Base-by-base conservation (phyloP, 2,329 filamentous ascomycete genomes). In the Sporothrix schenckii region DNA sequence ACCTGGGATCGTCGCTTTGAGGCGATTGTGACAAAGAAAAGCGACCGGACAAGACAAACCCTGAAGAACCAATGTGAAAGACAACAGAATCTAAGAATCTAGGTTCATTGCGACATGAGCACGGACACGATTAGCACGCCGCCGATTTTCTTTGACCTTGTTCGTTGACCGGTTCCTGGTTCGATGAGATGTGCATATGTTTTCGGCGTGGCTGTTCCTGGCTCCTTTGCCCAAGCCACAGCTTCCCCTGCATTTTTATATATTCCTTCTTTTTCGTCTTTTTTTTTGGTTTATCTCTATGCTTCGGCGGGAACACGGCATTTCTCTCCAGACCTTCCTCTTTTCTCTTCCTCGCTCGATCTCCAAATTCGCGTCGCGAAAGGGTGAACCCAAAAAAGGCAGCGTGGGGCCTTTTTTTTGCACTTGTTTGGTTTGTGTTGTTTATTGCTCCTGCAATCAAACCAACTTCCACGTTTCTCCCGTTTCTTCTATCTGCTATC, bases 151-250 rank as follows among this genome's bases (percentile, higher is more conserved):
- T 11, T 34, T n/a, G 56, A 10, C 16, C 34, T 39, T 14, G 7
- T 41, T 60, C 41, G 49, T 24, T 65, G 41, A 21, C 60, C 24
- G 41, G 34, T 61, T 61, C 21, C 39, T 44, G 34, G 58, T 61
- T 11, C 44, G 34, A 34, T 49, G 49, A 19, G 34, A 34, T 49
- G 49, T 19, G 11, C 14, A 11, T 44, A 4, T 5, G n/a, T 21
- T 27, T 39, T 30, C 21, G 41, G 41, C 44, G 41, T 65, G 60
- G 60, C 56, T 61, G 56, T n/a, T 65, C 41, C 41, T 63, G 39
- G 58, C 58, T 65, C 56, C 61, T 49, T 50, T 14, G 41, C 19
- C 63, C 41, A 52, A 66, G 63, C 63, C 49, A 53, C 49, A 53
- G 27, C 39, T 52, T 7, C 19, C 27, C 44, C 24, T 34, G 24